Base-by-base conservation (phyloP, 2,329 filamentous ascomycete species). In the Talaromyces islandicus region DNA sequence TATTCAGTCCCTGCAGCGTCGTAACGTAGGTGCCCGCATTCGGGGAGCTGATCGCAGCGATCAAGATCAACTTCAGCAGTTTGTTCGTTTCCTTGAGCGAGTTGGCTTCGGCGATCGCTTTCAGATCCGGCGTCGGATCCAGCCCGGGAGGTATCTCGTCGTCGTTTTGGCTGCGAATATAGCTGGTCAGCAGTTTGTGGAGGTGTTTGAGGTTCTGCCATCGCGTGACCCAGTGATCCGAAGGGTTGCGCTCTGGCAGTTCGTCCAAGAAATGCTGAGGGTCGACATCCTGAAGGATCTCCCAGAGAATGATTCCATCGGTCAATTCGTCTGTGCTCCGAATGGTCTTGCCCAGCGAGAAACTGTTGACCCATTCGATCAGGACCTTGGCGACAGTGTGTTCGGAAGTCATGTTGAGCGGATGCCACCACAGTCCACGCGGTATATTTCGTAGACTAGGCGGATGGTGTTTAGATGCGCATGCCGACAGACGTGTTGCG, bases 1-100 rank as follows among this genome's bases (percentile, higher is more conserved):
- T 75, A 50, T 73, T 75, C 48, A 81, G 64, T 46, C 70, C 70
- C 64, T 77, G 76, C 63, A 81, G 75, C 50, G 74, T 78, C 51
- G 73, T 72, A 60, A 88, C 79, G 68, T 85, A 86, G 35, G 78
- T 77, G 60, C 80, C 80, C 17, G 75, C 72, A 58, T 84, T 81
- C 27, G 83, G 81, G 12, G 85, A 85, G 68, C 82, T 80, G 63
- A 86, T 82, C 27, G 84, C 84, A n/a, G 81, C 81, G 60, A 86
- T 81, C 24, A 89, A 77, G 69, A 88, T 81, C 59, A 88, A 78
- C 61, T 85, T 84, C 48, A 89, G 76, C 56, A 89, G 77, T 77
- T 88, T 77, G 59, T 78, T 74, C 52, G 73, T 74, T 64, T 80
- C 77, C 60, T 74, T 74, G 32, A 72, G 65, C 27, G 77, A 75